A percentile compares a stretch with the other conserved stretches of the same genome.
Evolutionary conservation across 78 protist genomes (phyloP).

Genomic region (Tieghemostelium lacteum): DNA sequence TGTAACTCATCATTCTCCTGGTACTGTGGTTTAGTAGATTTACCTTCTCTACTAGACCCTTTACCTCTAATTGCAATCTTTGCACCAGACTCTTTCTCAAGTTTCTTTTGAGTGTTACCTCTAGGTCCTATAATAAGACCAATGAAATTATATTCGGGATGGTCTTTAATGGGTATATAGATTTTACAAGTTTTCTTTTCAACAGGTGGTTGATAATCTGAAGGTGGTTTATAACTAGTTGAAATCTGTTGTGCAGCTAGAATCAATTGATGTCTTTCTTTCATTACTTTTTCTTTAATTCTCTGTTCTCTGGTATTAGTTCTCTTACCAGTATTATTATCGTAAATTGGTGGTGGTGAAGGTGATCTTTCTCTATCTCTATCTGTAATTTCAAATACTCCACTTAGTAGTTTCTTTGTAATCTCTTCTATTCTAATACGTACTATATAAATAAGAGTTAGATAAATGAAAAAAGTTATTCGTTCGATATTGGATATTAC

Average conservation of each 20-base stretch:
- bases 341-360: constrained; percentile 91
- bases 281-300: constrained; percentile 49
- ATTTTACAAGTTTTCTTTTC: constrained; percentile 84
- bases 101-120: constrained; percentile 92
- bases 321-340: constrained; percentile 87
- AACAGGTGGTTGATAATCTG: constrained; percentile 75
- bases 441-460: constrained; percentile 8
- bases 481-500: neutral
- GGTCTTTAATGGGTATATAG: constrained; percentile 88
- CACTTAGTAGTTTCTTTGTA: constrained; percentile 57
- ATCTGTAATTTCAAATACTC: constrained; percentile 46
- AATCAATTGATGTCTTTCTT: constrained; percentile 82
- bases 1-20: constrained; percentile 89
- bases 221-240: constrained; percentile 85
- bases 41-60: constrained; percentile 94
- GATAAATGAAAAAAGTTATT: neutral
- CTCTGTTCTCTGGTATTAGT: constrained; percentile 91
- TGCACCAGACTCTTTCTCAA: constrained; percentile 92
- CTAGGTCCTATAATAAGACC: constrained; percentile 88
- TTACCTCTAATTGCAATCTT: constrained; percentile 92
- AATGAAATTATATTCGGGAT: constrained; percentile 93
- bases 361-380: constrained; percentile 82
- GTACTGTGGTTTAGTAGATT: constrained; percentile 34
- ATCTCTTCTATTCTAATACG: constrained; percentile 77
- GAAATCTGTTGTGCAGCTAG: constrained; percentile 20